These are phyloP conservation scores for Alternaria solani DNA, from an alignment of 2,329 filamentous ascomycete species.

Conservation along the genomic window DNA sequence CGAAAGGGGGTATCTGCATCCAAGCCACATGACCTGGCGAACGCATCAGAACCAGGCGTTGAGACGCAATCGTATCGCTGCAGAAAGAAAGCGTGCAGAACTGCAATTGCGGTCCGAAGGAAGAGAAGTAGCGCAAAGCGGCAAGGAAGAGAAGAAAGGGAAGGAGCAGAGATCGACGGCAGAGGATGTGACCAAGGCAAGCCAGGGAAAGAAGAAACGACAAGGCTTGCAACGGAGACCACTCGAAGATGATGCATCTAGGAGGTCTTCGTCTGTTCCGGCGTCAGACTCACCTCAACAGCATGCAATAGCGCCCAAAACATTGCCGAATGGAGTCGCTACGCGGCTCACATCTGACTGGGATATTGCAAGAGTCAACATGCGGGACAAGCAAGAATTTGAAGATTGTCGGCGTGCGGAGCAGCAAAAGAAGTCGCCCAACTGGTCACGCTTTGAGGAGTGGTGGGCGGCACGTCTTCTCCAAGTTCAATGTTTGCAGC, in stretches of 20 bases:
- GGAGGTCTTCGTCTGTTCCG: background rate
- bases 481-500: background rate
- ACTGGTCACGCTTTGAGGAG: background rate
- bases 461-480: background rate
- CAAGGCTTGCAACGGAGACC: background rate
- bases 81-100: background rate
- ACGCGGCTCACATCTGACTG: background rate
- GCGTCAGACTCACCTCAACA: background rate
- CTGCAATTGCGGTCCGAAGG: rapidly evolving
- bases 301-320: background rate
- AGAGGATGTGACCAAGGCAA: background rate
- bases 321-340: background rate
- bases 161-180: background rate
- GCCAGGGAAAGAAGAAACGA: background rate
- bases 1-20: background rate
- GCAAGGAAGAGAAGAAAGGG: background rate
- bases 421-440: background rate
- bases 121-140: background rate
- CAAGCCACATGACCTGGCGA: background rate
- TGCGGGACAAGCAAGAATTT: background rate
- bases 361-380: rapidly evolving
- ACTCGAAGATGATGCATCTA: background rate
- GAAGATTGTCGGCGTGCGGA: background rate
- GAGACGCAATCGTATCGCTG: no score
- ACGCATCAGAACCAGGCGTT: background rate